Evolutionary conservation across 352 stramenopile species (phyloP).

Genomic region (Pythium rishiriense): DNA sequence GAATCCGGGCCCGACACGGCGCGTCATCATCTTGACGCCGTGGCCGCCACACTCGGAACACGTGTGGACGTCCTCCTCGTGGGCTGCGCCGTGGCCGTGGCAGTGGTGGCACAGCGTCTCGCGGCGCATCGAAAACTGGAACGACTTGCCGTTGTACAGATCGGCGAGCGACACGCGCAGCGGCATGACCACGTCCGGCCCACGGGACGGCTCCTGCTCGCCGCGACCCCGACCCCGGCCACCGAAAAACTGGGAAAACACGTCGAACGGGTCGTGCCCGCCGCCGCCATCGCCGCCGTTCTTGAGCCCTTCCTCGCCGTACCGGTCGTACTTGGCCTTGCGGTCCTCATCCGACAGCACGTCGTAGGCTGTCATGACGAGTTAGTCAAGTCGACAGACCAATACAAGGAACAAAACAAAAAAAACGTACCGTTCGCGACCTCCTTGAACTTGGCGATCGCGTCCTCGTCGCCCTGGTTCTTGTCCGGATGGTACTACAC

Average conservation of each 20-base stretch:
- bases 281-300: constrained; percentile 44
- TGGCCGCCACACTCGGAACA: constrained; percentile 94
- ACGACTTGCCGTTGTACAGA: constrained; percentile 95
- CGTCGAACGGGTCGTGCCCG: constrained; percentile 72
- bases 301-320: constrained; percentile 87
- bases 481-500: constrained; percentile 87
- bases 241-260: constrained; percentile 83
- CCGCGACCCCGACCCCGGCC: constrained; percentile 34
- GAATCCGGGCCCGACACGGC: constrained; percentile 66
- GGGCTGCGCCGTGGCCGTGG: constrained; percentile 83
- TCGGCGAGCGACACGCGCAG: constrained; percentile 94
- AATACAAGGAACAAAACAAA: background rate
- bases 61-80: constrained; percentile 91
- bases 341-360: constrained; percentile 91
- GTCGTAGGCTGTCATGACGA: constrained; percentile 73
- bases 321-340: constrained; percentile 89
- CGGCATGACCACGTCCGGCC: constrained; percentile 82
- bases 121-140: constrained; percentile 94
- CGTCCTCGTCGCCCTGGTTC: constrained; percentile 84
- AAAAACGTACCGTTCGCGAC: constrained; percentile 51
- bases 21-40: constrained; percentile 89
- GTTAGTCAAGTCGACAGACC: background rate
- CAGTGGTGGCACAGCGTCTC: constrained; percentile 94
- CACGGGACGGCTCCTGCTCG: constrained; percentile 58
- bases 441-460: constrained; percentile 87